Conservation (phyloP, 108 stramenopile genomes). For the Nitzschia putrida region DNA sequence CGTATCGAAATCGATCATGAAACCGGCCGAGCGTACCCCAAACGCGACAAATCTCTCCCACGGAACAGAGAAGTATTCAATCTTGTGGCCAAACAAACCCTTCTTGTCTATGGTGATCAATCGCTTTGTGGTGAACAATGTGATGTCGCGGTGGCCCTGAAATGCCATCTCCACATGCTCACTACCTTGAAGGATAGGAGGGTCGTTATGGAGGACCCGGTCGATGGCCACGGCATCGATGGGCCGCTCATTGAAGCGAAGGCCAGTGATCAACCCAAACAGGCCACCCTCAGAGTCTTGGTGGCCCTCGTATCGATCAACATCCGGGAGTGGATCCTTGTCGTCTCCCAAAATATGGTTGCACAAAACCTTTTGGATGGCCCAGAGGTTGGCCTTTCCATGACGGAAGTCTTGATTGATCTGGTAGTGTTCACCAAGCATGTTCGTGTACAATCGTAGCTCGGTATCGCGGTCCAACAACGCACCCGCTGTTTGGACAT, state of each 20-base stretch:
- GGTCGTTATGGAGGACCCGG: constrained; percentile 35
- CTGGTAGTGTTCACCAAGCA: constrained; percentile 38
- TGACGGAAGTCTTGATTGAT: constrained; percentile 62
- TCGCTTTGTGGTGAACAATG: constrained; percentile 57
- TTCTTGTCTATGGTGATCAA: constrained; percentile 60
- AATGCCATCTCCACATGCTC: constrained; percentile 71
- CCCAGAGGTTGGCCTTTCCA: constrained; percentile 58
- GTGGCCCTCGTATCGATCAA: constrained; percentile 32
- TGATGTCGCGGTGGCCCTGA: constrained; percentile 55
- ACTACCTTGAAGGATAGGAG: constrained; percentile 49
- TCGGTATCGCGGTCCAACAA: constrained; percentile 64
- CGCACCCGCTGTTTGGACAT: constrained; percentile 73
- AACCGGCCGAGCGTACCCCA: constrained; percentile 51
- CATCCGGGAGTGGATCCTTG: constrained; percentile 28
- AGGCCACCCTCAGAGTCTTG: constrained; percentile 33
- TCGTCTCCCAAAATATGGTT: constrained; percentile 63
- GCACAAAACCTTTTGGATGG: constrained; percentile 55
- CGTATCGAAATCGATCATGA: constrained; percentile 54
- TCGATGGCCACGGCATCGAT: constrained; percentile 54
- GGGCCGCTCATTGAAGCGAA: constrained; percentile 62
- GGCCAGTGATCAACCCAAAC: constrained; percentile 37
- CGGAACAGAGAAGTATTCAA: constrained; percentile 56
- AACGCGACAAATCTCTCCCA: constrained; percentile 51
- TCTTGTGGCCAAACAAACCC: constrained; percentile 59
- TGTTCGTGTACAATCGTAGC: constrained; percentile 57